Evolutionary conservation across 2,329 filamentous ascomycete genomes (phyloP).

Genomic region (Aureobasidium sp.): DNA sequence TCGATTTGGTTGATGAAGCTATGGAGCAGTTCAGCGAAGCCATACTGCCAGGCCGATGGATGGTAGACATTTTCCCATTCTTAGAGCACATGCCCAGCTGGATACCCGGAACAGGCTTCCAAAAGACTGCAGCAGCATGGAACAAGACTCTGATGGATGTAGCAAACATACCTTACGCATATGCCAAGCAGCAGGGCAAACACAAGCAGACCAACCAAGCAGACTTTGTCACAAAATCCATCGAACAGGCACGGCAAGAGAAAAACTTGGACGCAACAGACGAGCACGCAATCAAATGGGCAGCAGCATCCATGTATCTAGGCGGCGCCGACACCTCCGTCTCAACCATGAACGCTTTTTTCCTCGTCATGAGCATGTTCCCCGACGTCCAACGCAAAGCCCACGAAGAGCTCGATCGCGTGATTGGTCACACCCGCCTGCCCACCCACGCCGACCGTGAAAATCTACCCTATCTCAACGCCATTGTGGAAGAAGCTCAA

Average conservation of each 20-base stretch:
- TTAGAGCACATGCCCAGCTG: slow-evolving; percentile 37
- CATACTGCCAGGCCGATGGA: slow-evolving; percentile 35
- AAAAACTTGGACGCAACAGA: slow-evolving; percentile 18
- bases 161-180: slow-evolving; percentile 34
- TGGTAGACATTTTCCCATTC: slow-evolving; percentile 39
- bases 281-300: slow-evolving; percentile 33
- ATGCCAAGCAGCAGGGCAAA: slow-evolving; percentile 31
- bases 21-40: slow-evolving; percentile 35
- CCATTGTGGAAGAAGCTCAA: slow-evolving; percentile 27
- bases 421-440: slow-evolving; percentile 37
- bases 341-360: slow-evolving; percentile 13
- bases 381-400: slow-evolving; percentile 25
- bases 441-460: slow-evolving; percentile 28
- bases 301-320: slow-evolving; percentile 33
- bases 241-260: slow-evolving; percentile 25
- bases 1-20: slow-evolving; percentile 33
- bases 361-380: slow-evolving; percentile 16
- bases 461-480: slow-evolving; percentile 23
- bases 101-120: slow-evolving; percentile 39
- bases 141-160: slow-evolving; percentile 24
- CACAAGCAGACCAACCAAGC: slow-evolving; percentile 20
- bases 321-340: slow-evolving; percentile 33
- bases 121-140: slow-evolving; percentile 33
- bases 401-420: slow-evolving; percentile 28
- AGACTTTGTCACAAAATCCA: slow-evolving; percentile 31